These are phyloP conservation scores for Medicago arabica DNA, from an alignment of 306 rosid species.

Conservation along the genomic window DNA sequence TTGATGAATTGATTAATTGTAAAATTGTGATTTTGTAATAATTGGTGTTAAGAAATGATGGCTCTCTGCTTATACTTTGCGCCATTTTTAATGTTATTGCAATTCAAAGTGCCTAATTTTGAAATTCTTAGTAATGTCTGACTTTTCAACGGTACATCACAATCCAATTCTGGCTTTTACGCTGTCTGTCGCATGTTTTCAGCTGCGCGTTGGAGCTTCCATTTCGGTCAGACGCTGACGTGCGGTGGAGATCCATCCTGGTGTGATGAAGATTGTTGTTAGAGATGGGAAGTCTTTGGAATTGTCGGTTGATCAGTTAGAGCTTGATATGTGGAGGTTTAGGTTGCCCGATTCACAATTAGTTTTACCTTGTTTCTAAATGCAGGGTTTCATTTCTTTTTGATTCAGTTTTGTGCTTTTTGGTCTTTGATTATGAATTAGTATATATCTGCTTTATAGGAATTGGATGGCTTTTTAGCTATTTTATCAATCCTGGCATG, in stretches of 20 bases:
- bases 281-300: conserved; percentile 70
- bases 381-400: conserved; percentile 10
- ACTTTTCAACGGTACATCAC: no score
- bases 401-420: conserved; percentile 20
- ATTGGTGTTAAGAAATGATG: no score
- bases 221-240: conserved; percentile 93
- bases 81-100: no score
- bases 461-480: conserved; percentile 11
- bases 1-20: no score
- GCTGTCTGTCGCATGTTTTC: conserved; percentile 91
- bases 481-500: no score
- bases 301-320: conserved; percentile 73
- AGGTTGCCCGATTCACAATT: conserved; percentile 80
- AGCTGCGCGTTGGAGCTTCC: conserved; percentile 92
- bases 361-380: no score
- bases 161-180: no score
- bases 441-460: conserved; percentile 1
- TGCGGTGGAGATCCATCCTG: conserved; percentile 93
- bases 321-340: conserved; percentile 95
- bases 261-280: conserved; percentile 88
- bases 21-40: no score
- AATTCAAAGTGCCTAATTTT: no score
- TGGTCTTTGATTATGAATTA: conserved; percentile 5
- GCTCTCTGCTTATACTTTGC: no score
- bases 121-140: no score